Evolutionary conservation across 177 flowering plant genomes (phyloP).

Genomic region (Tripterygium wilfordii): DNA sequence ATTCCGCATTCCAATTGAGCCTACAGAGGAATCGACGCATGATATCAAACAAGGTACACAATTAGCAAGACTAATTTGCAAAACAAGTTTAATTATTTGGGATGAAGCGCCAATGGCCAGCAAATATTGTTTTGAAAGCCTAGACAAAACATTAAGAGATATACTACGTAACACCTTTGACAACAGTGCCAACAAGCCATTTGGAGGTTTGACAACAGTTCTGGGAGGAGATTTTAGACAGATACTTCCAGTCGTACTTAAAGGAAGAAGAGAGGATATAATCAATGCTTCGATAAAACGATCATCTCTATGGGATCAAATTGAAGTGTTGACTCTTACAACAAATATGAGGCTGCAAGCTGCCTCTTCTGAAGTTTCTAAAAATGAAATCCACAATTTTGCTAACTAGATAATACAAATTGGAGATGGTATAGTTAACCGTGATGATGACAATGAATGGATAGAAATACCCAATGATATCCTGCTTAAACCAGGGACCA

Average conservation of each 20-base stretch:
- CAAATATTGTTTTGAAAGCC: not conserved
- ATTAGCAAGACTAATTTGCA: not conserved
- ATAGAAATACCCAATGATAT: too few relatives aligned
- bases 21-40: not conserved
- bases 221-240: slow-evolving; percentile 1
- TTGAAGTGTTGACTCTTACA: not conserved
- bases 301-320: not conserved
- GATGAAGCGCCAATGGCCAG: slow-evolving; percentile 4
- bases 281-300: not conserved
- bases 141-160: not conserved
- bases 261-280: not conserved
- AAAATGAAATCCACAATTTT: too few relatives aligned
- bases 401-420: too few relatives aligned
- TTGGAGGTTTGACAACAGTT: not conserved
- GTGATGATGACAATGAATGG: too few relatives aligned
- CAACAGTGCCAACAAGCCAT: not conserved
- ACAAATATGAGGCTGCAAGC: not conserved
- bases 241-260: not conserved
- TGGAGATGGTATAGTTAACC: too few relatives aligned
- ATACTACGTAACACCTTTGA: too few relatives aligned
- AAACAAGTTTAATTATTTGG: not conserved
- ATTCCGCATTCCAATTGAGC: not conserved
- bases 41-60: not conserved
- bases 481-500: too few relatives aligned
- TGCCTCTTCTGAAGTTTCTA: too few relatives aligned